phyloP scores from a whole-genome alignment of 768 basidiomycete species.

The Lentinula raphanica region DNA sequence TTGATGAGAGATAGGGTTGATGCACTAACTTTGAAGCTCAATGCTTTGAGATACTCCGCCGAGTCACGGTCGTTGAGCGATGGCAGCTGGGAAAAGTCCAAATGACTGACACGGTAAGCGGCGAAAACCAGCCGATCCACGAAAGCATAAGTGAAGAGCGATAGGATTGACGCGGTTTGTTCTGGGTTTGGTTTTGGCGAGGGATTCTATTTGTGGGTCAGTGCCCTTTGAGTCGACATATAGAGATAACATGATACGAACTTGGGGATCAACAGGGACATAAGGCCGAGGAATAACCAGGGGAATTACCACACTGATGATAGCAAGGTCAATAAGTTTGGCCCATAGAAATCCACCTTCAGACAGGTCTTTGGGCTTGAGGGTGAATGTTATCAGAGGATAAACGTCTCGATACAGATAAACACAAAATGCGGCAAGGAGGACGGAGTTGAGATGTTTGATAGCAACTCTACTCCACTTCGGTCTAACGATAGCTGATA shows the following conservation, averaged over 20 bases:
- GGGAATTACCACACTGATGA: conserved; percentile 46
- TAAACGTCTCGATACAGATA: conserved; percentile 57
- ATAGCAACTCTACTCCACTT: conserved; percentile 31
- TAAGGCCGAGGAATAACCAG: conserved; percentile 52
- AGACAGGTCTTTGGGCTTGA: conserved; percentile 38
- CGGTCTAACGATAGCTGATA: conserved; percentile 31
- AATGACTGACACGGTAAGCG: conserved; percentile 23
- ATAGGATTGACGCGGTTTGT: conserved; percentile 37
- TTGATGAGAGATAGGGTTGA: too few relatives aligned
- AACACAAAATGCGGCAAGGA: conserved; percentile 40
- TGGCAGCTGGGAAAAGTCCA: conserved; percentile 30
- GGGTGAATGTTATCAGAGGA: conserved; percentile 52
- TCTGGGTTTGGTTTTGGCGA: conserved; percentile 30
- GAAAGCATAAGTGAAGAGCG: conserved; percentile 33
- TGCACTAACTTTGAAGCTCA: conserved; percentile 18
- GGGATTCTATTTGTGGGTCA: too few relatives aligned
- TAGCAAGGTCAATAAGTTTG: conserved; percentile 38
- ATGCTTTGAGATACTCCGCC: conserved; percentile 18
- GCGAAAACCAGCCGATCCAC: conserved; percentile 27
- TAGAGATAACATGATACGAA: conserved; percentile 3
- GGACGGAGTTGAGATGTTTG: conserved; percentile 43
- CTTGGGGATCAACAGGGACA: conserved; percentile 49
- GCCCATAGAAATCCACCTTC: conserved; percentile 51
- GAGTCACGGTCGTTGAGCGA: conserved; percentile 26
- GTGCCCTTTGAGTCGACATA: too few relatives aligned